Evolutionary conservation across 2,329 filamentous ascomycete species (phyloP), one percentile per base, ranked within the genome.

Genomic region (Trichoderma koningiopsis): DNA sequence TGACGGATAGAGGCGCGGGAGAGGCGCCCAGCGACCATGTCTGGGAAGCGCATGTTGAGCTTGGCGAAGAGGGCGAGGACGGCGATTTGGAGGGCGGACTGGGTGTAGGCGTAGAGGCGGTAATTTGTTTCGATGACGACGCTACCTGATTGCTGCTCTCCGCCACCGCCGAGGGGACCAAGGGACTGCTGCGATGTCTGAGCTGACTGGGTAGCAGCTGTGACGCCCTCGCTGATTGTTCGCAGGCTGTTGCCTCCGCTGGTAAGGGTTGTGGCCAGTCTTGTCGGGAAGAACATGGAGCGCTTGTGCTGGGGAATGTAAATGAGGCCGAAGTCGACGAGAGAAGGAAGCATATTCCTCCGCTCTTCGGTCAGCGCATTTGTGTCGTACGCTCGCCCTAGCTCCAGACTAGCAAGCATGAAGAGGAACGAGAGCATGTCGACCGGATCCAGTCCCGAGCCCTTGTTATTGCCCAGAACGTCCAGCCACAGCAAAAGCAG

Each of bases 121-220:
- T 97, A 98, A 82, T 99, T 99, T 10, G 96, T 99, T 83, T 99
- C 96, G 73, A 99, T 88, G 75, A 99, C 94, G 77, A 99, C 93
- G 82, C 93, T 96, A 72, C 94, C 94, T 75, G 90, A 89, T 72
- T 49, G 47, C 47, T 84, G 81, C 64, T 80, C 75, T 33, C 68
- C 76, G 29, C 79, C 75, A 22, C 76, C 76, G 22, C 76, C 76
- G 1, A 79, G 75, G 29, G 80, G 81, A 24, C 79, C 72, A 4
- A 59, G 64, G 53, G 77, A 79, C 22, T 88, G 69, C 74, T 73
- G 62, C 77, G 77, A 61, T 72, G 76, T 57, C 75, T 72, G 80
- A 71, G 76, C 80, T 3, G 84, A 78, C n/a, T 82, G 81, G 1
- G 89, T 86, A 8, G 90, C 90, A 53, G 91, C 90, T 35, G 89